A percentile compares a stretch with the other conserved stretches of the same genome.
Evolutionary conservation across 148 eudicot species (phyloP).

Genomic region (Rhododendron ferrugineum): DNA sequence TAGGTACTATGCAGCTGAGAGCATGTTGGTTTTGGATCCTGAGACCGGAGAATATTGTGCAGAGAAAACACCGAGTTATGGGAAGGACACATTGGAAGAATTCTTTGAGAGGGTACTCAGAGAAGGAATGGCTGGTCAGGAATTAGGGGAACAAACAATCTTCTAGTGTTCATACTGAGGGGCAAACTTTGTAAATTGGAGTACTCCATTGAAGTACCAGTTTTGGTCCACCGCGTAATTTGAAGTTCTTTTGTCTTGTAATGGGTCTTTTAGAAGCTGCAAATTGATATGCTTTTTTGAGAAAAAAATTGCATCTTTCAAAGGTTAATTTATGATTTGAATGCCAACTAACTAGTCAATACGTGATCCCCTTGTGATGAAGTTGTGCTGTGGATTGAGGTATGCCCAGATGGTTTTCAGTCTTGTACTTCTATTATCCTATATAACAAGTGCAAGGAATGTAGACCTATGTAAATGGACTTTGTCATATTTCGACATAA

Average conservation of each 20-base stretch:
- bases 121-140: slow-evolving; percentile 95
- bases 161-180: slow-evolving; percentile 23
- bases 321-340: neutral
- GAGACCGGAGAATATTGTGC: slow-evolving; percentile 73
- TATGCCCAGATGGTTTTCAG: neutral
- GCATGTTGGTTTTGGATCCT: slow-evolving; percentile 86
- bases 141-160: slow-evolving; percentile 80
- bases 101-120: slow-evolving; percentile 69
- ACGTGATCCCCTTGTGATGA: neutral
- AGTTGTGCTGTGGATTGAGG: neutral
- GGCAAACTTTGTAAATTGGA: slow-evolving; percentile 2
- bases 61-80: slow-evolving; percentile 83
- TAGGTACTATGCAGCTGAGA: slow-evolving; percentile 94
- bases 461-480: neutral
- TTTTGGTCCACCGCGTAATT: slow-evolving; percentile 6
- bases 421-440: neutral
- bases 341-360: neutral
- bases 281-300: neutral
- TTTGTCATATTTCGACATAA: neutral
- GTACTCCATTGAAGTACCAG: slow-evolving; percentile 1
- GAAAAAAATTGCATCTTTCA: neutral
- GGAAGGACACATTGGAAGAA: slow-evolving; percentile 82
- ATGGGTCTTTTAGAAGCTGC: slow-evolving; percentile 14
- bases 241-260: slow-evolving; percentile 1
- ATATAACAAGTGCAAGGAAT: neutral